Evolutionary conservation across 768 basidiomycete species (phyloP), one percentile per base, ranked within the genome.

Genomic region (Termitomyces sp.): DNA sequence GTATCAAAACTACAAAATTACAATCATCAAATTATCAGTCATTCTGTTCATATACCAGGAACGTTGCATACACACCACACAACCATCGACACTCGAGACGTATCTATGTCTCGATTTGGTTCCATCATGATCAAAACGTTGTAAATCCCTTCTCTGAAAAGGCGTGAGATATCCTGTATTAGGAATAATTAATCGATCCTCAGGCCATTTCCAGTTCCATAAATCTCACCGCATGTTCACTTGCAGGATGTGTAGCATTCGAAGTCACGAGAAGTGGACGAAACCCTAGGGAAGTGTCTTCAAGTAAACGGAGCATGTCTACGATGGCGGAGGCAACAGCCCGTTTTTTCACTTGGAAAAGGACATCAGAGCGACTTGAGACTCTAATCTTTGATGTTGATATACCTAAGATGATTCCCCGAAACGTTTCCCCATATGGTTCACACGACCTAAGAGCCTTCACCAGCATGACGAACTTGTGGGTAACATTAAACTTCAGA

Each of bases 81-180:
- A 10, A 92, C 78, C 29, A 86, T 69, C 7, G 80, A 76, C 7
- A 78, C 80, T 31, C 76, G 76, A 6, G 85, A 82, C 27, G 88
- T 53, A 47, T 84, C 84, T 12, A 87, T 61, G 64, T 87, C 86
- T 65, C 87, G 83, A 5, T 76, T 69, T 1, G 77, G 75, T 62
- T 82, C 82, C 1, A 83, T 85, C 29, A 80, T 72, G 32, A 92
- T 73, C 32, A 91, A 70, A 10, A 91, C 72, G 65, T 92, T 92
- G 60, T 75, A 78, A 10, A 75, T 76, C 4, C 88, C 89, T 27
- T 67, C 63, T 26, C 72, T 67, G 57, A 90, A 88, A 46, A 71
- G 72, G 22, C 72, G 74, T 43, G 79, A 75, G 26, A 81, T 69
- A 7, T 82, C 77, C 63, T 75, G 71, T 81, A 5, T 32, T 10